Conservation (phyloP, 768 basidiomycete species). For the Kwoniella sp. region DNA sequence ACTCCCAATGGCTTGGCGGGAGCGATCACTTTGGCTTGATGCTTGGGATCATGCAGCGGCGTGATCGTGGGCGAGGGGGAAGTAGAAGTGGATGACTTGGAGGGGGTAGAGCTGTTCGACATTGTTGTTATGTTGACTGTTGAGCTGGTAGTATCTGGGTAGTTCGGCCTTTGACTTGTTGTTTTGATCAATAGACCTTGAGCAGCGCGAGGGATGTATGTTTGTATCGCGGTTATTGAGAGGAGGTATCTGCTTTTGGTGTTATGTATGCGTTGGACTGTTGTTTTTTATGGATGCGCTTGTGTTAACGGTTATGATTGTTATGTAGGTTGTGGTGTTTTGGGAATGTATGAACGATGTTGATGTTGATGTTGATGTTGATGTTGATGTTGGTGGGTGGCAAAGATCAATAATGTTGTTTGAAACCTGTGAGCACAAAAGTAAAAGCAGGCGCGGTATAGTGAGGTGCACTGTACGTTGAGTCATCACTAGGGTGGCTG, state of each 20-base stretch:
- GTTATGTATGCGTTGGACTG: neutral
- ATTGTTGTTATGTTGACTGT: neutral
- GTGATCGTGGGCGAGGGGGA: constrained; percentile 51
- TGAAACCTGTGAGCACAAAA: neutral
- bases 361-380: neutral
- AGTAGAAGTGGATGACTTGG: constrained; percentile 12
- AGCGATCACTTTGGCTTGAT: constrained; percentile 50
- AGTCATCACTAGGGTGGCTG: too few relatives aligned
- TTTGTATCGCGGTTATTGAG: neutral
- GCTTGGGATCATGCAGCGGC: constrained; percentile 54
- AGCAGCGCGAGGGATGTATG: neutral
- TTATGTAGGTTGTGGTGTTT: neutral
- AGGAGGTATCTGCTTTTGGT: too few relatives aligned
- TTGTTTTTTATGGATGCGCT: neutral
- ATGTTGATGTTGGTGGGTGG: neutral
- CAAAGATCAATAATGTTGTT: neutral
- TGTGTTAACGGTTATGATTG: neutral
- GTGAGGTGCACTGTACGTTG: too few relatives aligned
- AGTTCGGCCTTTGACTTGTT: too few relatives aligned
- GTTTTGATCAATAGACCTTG: too few relatives aligned
- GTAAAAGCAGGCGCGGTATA: constrained; percentile 1
- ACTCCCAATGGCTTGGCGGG: constrained; percentile 49
- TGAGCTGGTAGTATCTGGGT: neutral
- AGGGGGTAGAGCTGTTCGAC: constrained; percentile 9
- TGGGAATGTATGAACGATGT: too few relatives aligned